Evolutionary conservation across 225 moss, liverwort and hornwort genomes (phyloP).

Genomic region (Physcomitrellopsis africana): DNA sequence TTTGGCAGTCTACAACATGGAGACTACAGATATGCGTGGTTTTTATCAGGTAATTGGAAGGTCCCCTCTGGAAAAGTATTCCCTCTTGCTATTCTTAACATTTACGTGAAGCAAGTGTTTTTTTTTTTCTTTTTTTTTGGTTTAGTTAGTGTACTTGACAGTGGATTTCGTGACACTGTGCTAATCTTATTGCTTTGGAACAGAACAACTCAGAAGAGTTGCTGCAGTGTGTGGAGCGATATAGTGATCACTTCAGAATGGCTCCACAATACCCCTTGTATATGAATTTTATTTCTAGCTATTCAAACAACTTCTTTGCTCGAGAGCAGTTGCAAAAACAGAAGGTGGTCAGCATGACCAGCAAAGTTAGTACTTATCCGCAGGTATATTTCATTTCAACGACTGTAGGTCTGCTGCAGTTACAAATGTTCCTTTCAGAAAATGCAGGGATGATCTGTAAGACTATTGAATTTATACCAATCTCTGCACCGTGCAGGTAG

Average conservation of each 20-base stretch:
- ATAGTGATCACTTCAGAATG: conserved; percentile 81
- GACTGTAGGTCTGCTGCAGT: no score
- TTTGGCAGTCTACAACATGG: conserved; percentile 82
- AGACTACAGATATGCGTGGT: conserved; percentile 83
- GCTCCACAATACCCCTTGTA: conserved; percentile 73
- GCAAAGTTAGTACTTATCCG: conserved; percentile 52
- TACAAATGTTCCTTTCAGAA: not conserved
- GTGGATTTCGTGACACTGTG: conserved; percentile 11
- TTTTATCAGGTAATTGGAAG: conserved; percentile 69
- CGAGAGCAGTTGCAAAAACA: conserved; percentile 79
- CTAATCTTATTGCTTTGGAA: conserved; percentile 9
- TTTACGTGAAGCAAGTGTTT: not conserved
- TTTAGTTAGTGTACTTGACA: not conserved
- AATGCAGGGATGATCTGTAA: no score
- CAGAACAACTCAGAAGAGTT: conserved; percentile 89
- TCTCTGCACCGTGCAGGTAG: conserved; percentile 49
- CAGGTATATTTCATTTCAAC: conserved; percentile 47
- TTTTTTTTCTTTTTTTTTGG: not conserved
- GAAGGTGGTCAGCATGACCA: conserved; percentile 45
- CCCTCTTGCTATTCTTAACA: not conserved
- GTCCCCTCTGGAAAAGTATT: not conserved
- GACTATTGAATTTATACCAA: not conserved
- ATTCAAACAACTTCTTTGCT: conserved; percentile 74
- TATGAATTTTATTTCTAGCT: conserved; percentile 89
- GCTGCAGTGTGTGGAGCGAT: conserved; percentile 65